Base-by-base conservation (phyloP, 2,329 filamentous ascomycete species). In the Endocalyx cinctus region DNA sequence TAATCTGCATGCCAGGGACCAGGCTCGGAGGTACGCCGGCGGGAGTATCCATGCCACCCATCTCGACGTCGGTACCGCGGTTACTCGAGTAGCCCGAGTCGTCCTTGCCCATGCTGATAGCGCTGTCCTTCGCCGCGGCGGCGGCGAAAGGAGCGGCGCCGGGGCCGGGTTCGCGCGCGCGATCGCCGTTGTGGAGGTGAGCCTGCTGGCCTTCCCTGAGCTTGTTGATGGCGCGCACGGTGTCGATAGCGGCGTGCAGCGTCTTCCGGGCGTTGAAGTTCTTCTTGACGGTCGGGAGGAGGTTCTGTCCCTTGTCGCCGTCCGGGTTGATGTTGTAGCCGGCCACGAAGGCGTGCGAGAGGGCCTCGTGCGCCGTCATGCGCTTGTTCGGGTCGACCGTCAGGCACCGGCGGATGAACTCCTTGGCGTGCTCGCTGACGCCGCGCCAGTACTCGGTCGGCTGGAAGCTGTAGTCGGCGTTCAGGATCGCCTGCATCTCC, bases 401-500 rank as follows among this genome's bases (percentile, higher is more conserved):
- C 34, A 98, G 72, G 57, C 92, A 98, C 43, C 80, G 76, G 48
- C 82, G 80, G 65, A 98, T 95, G 62, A 98, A 98, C 48, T 94
- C 85, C 52, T 94, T 85, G 26, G 90, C 86, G 30, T 79, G 75
- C 33, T 82, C 72, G 16, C 87, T 94, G 42, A 98, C 90, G 40
- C 87, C 87, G 42, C 89, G 84, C 92, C 92, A 98, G 72, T 97
- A 97, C 59, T 96, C 90, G 41, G 86, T 66, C 2, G 92, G 92
- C 4, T 87, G 90, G 63, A 97, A 98, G 55, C 80, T 85, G 70
- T 97, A 98, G 67, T 97, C 90, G 39, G 92, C 92, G 42, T 88
- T 85, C 36, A 97, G 78, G 57, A 98, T 98, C 50, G 92, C 92
- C 67, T 97, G 90, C 90, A 98, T 97, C 67, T 98, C 92, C 67